Evolutionary conservation across 306 rosid species (phyloP).

Genomic region (Cucurbita pepo): DNA sequence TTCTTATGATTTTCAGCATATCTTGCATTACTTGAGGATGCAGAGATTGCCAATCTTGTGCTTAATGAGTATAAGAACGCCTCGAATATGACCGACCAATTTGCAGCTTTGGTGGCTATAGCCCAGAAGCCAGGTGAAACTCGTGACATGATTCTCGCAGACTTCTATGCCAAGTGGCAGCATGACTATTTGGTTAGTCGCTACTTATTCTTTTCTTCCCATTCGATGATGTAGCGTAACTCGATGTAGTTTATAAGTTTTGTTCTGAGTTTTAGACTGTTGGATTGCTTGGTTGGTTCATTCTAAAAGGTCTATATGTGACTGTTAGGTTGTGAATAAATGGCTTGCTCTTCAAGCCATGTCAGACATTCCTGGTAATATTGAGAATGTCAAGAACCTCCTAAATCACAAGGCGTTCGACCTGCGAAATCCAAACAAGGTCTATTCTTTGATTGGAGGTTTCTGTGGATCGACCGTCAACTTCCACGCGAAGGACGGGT

Average conservation of each 20-base stretch:
- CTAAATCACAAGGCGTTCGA: slow-evolving; percentile 77
- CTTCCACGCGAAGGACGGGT: slow-evolving; percentile 91
- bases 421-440: slow-evolving; percentile 91
- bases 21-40: slow-evolving; percentile 62
- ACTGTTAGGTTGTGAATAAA: slow-evolving; percentile 69
- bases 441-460: slow-evolving; percentile 89
- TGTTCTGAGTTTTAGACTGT: not conserved
- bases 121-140: slow-evolving; percentile 77
- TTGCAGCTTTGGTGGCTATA: slow-evolving; percentile 83
- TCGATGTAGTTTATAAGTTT: not conserved
- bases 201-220: not conserved
- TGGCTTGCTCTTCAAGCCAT: slow-evolving; percentile 96
- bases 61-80: slow-evolving; percentile 62
- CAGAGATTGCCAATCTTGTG: slow-evolving; percentile 29
- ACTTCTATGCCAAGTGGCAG: slow-evolving; percentile 86
- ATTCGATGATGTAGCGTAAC: not conserved
- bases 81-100: slow-evolving; percentile 95
- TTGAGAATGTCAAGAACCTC: slow-evolving; percentile 65
- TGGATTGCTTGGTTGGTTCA: not conserved
- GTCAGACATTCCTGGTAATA: slow-evolving; percentile 71
- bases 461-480: slow-evolving; percentile 79
- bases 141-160: slow-evolving; percentile 71
- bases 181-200: slow-evolving; percentile 60
- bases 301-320: not conserved
- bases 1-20: slow-evolving; percentile 41